These are phyloP conservation scores for Colletotrichum chrysophilum DNA, from an alignment of 2,329 filamentous ascomycete genomes.

Conservation along the genomic window DNA sequence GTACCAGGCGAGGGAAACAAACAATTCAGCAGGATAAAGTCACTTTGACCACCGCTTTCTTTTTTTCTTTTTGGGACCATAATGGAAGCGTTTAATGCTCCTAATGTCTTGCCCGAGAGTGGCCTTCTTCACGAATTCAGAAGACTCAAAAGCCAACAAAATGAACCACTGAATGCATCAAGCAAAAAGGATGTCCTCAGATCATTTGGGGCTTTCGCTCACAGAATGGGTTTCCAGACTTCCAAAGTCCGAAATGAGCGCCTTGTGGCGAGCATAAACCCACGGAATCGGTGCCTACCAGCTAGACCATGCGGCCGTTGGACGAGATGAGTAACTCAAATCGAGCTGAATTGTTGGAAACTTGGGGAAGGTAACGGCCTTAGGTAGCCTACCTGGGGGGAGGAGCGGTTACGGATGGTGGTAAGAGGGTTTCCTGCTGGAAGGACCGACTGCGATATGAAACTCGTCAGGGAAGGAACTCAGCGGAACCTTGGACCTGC, in stretches of 20 bases:
- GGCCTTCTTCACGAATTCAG: neutral
- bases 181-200: neutral
- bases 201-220: neutral
- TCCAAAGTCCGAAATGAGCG: neutral
- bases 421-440: neutral
- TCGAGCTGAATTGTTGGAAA: neutral
- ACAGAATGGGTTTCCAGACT: neutral
- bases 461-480: neutral
- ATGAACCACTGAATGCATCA: neutral
- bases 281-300: neutral
- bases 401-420: neutral
- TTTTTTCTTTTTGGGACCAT: too few relatives aligned
- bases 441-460: neutral
- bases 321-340: too few relatives aligned
- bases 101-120: neutral
- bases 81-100: neutral
- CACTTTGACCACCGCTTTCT: neutral
- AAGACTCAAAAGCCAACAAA: neutral
- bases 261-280: too few relatives aligned
- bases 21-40: neutral
- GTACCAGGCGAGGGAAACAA: fast-evolving
- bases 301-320: neutral
- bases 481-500: neutral
- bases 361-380: neutral
- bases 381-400: neutral